Evolutionary conservation across 2,329 filamentous ascomycete species (phyloP).

Genomic region (Colletotrichum acutatum): DNA sequence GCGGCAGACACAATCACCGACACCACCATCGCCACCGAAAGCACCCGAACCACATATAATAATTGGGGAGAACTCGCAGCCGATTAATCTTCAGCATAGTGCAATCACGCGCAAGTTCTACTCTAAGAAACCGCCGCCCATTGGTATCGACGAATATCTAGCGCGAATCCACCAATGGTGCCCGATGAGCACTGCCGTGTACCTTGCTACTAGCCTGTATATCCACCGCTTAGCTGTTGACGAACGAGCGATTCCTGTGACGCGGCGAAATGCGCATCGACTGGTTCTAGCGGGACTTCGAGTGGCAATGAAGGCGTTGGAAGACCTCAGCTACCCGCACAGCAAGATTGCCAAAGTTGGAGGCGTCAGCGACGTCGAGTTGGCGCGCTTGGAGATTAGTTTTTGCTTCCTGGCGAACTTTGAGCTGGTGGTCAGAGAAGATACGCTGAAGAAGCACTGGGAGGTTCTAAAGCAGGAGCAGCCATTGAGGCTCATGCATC

Average conservation of each 20-base stretch:
- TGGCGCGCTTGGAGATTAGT: constrained; percentile 87
- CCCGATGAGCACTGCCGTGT: constrained; percentile 93
- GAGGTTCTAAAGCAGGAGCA: constrained; percentile 44
- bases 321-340: constrained; percentile 91
- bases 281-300: constrained; percentile 85
- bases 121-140: constrained; percentile 86
- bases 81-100: constrained; percentile 81
- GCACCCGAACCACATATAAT: constrained; percentile 65
- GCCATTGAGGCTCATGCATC: constrained; percentile 23
- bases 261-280: constrained; percentile 85
- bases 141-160: constrained; percentile 86
- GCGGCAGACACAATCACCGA: constrained; percentile 46
- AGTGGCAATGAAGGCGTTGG: constrained; percentile 94
- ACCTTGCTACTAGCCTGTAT: constrained; percentile 88
- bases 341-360: constrained; percentile 86
- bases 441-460: constrained; percentile 47
- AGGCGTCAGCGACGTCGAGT: constrained; percentile 83
- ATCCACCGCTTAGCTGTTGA: constrained; percentile 84
- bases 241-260: constrained; percentile 83
- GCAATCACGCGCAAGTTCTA: constrained; percentile 94
- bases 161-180: constrained; percentile 89
- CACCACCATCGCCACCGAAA: constrained; percentile 41
- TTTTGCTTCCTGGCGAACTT: constrained; percentile 91
- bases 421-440: constrained; percentile 70
- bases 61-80: constrained; percentile 76